These are phyloP conservation scores for Xerocomellus amylosporus DNA, from an alignment of 768 basidiomycete genomes.

Conservation along the genomic window DNA sequence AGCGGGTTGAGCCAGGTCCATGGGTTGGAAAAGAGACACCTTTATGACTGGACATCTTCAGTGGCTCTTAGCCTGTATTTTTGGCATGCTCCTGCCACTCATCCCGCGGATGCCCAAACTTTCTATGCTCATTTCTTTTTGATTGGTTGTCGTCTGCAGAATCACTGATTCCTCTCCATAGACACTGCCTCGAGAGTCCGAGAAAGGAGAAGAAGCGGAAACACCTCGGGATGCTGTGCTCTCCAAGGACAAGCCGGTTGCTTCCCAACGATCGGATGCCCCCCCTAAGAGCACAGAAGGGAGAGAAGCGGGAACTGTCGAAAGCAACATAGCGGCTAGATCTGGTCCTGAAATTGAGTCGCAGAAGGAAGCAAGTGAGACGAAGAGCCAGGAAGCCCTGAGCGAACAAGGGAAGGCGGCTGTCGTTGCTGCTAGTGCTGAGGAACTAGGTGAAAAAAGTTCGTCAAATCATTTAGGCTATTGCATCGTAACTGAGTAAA, in stretches of 20 bases:
- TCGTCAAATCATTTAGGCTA: not conserved
- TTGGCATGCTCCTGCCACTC: not conserved
- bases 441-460: conserved; percentile 11
- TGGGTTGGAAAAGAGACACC: not conserved
- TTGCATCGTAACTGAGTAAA: not conserved
- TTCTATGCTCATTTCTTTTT: not conserved
- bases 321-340: not conserved
- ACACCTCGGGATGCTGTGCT: not conserved
- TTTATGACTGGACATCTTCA: not conserved
- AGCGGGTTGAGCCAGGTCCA: not conserved
- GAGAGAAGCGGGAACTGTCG: not conserved
- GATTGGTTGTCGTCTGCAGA: not conserved
- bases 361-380: not conserved
- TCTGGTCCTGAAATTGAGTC: not conserved
- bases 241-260: not conserved
- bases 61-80: not conserved
- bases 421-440: not conserved
- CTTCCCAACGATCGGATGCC: not conserved
- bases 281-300: not conserved
- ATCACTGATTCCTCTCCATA: conserved; percentile 6
- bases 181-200: conserved; percentile 2
- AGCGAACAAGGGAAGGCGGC: not conserved
- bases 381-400: not conserved
- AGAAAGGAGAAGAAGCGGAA: not conserved
- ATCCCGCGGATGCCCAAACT: not conserved